These are phyloP conservation scores for Talaromyces sp. DNA, from an alignment of 2,329 filamentous ascomycete genomes.

Conservation along the genomic window DNA sequence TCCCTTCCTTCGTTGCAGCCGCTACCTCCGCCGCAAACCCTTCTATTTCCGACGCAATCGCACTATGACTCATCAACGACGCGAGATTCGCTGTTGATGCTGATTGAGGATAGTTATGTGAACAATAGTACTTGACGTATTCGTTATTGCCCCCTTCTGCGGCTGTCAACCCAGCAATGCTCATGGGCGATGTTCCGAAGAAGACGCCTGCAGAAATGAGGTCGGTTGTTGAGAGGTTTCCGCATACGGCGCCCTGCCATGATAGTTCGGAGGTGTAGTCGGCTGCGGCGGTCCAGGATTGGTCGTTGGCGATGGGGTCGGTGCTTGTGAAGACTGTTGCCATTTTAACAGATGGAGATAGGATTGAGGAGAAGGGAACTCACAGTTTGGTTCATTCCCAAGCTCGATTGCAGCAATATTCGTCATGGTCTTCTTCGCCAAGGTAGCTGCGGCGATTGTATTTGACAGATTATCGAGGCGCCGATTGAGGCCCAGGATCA, in stretches of 20 bases:
- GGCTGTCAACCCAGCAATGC: constrained; percentile 37
- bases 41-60: constrained; percentile 42
- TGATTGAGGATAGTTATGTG: constrained; percentile 52
- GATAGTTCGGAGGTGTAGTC: constrained; percentile 35
- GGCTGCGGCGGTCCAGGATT: constrained; percentile 32
- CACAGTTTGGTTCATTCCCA: constrained; percentile 57
- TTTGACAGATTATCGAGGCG: constrained; percentile 55
- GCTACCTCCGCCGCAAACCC: constrained; percentile 44
- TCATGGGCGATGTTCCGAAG: constrained; percentile 37
- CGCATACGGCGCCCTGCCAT: constrained; percentile 37
- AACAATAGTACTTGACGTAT: constrained; percentile 46
- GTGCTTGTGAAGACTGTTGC: constrained; percentile 25
- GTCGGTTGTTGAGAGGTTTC: constrained; percentile 28
- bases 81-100: constrained; percentile 39
- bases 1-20: constrained; percentile 41
- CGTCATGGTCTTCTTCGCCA: constrained; percentile 45
- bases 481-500: constrained; percentile 55
- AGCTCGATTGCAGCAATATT: constrained; percentile 57
- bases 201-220: constrained; percentile 39
- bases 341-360: too few relatives aligned
- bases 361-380: too few relatives aligned
- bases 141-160: constrained; percentile 39
- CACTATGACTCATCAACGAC: constrained; percentile 48
- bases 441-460: constrained; percentile 53
- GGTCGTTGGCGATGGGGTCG: constrained; percentile 30